Evolutionary conservation across 192 early-diverging fungal species (phyloP), one percentile per base, ranked within the genome.

Genomic region (Coemansia erecta): DNA sequence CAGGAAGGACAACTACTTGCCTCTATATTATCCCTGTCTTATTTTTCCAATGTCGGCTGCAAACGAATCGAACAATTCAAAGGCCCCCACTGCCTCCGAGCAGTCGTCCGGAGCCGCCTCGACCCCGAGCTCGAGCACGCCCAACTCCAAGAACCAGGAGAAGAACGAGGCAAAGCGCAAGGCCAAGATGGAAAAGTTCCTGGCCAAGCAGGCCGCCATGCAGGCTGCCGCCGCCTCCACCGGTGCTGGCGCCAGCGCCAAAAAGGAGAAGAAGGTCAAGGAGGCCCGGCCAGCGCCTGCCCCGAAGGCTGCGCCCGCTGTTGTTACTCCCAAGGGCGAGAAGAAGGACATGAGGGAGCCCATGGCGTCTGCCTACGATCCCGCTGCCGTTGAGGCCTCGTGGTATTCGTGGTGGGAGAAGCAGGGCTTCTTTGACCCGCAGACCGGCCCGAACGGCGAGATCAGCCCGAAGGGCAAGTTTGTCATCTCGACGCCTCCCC

Each of bases 371-470:
- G 77, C 85, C 53, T 99, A 97, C 74, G 88, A 95, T 58, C 94
- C 95, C 11, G 82, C 62, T 44, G 91, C 87, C 26, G 97, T 99
- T 23, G 97, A 99, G 72, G 75, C 92, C 21, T 87, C 92, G 21
- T 99, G 95, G 97, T 95, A 98, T 71, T 85, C 82, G 24, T 99
- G 95, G 94, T 98, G 97, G 95, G 92, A 93, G 76, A 88, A 93
- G 81, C 77, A 89, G 67, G 90, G 89, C 11, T 92, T 84, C 73
- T 98, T 99, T 66, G 83, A 93, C 67, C 97, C 97, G 12, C 77
- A 86, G 61, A 42, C 58, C 15, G 40, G 26, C 0, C 12, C 57
- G 12, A 49, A 60, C 40, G 93, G 90, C 48, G 82, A 89, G 64
- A 58, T 83, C 64, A 85, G 82, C 53, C 76, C 86, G 11, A 89